phyloP scores from a whole-genome alignment of 768 basidiomycete genomes.

The Lentinus tigrinus region DNA sequence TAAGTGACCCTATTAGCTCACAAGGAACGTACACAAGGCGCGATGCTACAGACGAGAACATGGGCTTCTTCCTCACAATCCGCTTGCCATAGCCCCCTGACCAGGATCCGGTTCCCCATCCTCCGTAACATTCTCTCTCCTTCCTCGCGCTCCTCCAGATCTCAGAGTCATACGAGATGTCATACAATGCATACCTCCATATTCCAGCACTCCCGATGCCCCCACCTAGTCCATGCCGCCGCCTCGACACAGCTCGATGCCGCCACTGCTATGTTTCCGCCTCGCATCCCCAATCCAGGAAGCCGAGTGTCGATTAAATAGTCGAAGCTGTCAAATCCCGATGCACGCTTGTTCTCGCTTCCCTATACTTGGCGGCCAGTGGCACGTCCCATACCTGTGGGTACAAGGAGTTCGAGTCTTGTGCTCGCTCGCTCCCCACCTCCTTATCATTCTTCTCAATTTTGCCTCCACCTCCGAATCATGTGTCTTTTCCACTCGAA shows the following conservation, averaged over 20 bases:
- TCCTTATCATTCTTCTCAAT: not conserved
- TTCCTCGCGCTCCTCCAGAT: conserved; percentile 73
- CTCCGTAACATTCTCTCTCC: conserved; percentile 38
- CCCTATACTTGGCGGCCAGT: too few species aligned
- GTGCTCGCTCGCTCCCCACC: not conserved
- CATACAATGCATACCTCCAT: conserved; percentile 56
- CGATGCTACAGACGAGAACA: conserved; percentile 31
- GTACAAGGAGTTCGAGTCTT: too few species aligned
- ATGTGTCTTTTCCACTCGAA: not conserved
- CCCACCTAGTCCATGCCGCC: conserved; percentile 40
- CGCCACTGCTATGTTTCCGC: conserved; percentile 69
- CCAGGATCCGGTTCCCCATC: conserved; percentile 8
- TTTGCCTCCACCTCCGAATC: too few species aligned
- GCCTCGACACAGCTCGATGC: conserved; percentile 55
- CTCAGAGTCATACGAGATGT: conserved; percentile 78
- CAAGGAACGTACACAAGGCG: too few species aligned
- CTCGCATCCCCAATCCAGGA: conserved; percentile 85
- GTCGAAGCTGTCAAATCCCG: too few species aligned
- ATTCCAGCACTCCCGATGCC: conserved; percentile 26
- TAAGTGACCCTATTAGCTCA: conserved; percentile 40
- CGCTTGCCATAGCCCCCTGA: conserved; percentile 30
- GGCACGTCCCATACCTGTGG: too few species aligned
- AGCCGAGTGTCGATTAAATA: too few species aligned
- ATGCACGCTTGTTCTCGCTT: too few species aligned
- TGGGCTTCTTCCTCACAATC: conserved; percentile 29